These are phyloP conservation scores for Podospora didyma DNA, from an alignment of 495 filamentous ascomycete genomes.

Conservation along the genomic window DNA sequence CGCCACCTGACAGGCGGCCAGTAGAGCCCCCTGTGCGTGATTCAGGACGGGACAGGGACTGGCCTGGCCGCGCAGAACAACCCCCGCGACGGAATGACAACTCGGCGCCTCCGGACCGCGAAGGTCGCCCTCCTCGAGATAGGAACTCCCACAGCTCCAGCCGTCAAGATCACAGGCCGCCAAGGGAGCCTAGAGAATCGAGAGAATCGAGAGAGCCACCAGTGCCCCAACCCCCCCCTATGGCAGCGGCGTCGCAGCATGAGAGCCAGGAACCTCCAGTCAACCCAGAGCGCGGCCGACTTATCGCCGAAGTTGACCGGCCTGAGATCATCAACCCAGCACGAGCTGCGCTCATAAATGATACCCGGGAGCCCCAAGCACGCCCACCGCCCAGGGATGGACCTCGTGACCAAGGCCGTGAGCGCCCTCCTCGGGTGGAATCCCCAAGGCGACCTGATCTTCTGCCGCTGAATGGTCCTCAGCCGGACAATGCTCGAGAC, in stretches of 20 bases:
- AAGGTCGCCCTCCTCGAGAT: conserved; percentile 33
- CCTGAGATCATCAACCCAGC: conserved; percentile 51
- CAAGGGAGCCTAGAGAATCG: conserved; percentile 28
- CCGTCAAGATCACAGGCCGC: conserved; percentile 29
- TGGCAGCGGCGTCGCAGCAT: conserved; percentile 27
- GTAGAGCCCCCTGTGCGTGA: conserved; percentile 25
- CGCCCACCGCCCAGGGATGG: conserved; percentile 37
- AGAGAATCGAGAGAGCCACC: conserved; percentile 30
- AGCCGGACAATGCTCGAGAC: conserved; percentile 39
- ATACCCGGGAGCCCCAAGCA: conserved; percentile 28
- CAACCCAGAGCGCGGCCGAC: conserved; percentile 41
- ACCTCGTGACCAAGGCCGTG: conserved; percentile 19
- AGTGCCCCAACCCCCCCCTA: conserved; percentile 19
- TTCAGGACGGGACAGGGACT: conserved; percentile 29
- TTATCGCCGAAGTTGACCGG: conserved; percentile 35
- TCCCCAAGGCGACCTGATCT: conserved; percentile 50
- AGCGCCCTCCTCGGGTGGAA: conserved; percentile 38
- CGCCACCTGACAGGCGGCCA: conserved; percentile 22
- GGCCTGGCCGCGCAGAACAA: conserved; percentile 27
- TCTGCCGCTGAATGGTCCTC: conserved; percentile 27
- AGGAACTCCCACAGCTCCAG: conserved; percentile 22
- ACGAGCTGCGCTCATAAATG: conserved; percentile 50
- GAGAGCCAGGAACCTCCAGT: conserved; percentile 37
- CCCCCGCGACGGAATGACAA: conserved; percentile 30
- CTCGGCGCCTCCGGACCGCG: conserved; percentile 27